Base-by-base conservation (phyloP, 1,139 yeast species). In the Pneumocystis canis region DNA sequence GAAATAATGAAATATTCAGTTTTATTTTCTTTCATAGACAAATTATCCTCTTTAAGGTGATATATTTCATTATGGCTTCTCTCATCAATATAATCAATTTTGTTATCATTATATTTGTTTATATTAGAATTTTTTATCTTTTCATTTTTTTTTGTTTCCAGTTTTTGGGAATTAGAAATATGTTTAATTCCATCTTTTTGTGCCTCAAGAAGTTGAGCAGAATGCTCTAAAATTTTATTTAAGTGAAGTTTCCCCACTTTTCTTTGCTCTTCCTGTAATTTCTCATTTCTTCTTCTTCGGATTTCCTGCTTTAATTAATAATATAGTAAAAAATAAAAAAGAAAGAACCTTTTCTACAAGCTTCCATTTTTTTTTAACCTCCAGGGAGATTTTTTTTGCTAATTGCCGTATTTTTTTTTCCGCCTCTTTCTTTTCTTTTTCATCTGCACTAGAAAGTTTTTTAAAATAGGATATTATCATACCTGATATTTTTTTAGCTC, bases 391-490 rank as follows among this genome's bases (percentile, higher is more conserved):
- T 63, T 84, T 79, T 68, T 89, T 82, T 37, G 97, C 95, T 41
- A 90, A 74, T 64, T 80, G 82, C 64, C 80, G 78, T 66, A 87
- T 77, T 11, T 71, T 68, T 61, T 74, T 71, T 60, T 75, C 77
- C 68, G 83, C 80, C 66, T 86, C 92, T 66, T 83, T 82, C 25
- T 80, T 80, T 65, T 84, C 81, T 66, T 95, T 81, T 68, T 92
- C 97, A 67, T 87, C 89, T 59, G 95, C 96, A 62, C 96, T 96
- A 1, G 85, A 84, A 64, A 87, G 80, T 73, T 89, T 84, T 69
- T 86, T 87, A 76, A 89, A 92, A 75, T 92, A 94, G 61, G 80
- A 83, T 66, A 90, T 97, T 39, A 94, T 77, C 87, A 89, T 87
- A 60, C 80, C 83, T 0, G 97, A 85, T 18, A 89, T 79, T 68